Percentiles rank a stretch among this genome's conserved stretches.
These are phyloP conservation scores for Kuraishia ogatae DNA, from an alignment of 805 yeast genomes.

Conservation along the genomic window DNA sequence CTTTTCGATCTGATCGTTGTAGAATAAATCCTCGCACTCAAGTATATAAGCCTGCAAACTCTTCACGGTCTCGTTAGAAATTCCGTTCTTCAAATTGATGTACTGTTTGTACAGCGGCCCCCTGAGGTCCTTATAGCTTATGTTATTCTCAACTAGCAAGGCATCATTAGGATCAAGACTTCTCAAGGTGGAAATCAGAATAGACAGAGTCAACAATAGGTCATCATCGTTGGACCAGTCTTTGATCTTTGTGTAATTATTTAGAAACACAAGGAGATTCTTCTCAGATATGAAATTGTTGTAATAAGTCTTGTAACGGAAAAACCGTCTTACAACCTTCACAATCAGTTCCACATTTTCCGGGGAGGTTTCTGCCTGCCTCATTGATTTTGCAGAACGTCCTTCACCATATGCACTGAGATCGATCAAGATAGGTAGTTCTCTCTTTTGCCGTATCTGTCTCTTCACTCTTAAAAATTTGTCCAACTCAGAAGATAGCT, in stretches of 20 bases:
- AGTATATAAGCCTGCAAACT: constrained; percentile 40
- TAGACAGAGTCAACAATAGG: constrained; percentile 33
- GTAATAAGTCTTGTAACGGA: constrained; percentile 29
- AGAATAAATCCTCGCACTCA: constrained; percentile 42
- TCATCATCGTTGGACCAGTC: constrained; percentile 44
- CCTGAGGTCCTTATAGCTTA: constrained; percentile 15
- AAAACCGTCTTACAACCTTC: constrained; percentile 31
- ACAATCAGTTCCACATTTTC: constrained; percentile 26
- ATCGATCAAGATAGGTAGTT: constrained; percentile 14
- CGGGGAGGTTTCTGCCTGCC: constrained; percentile 6
- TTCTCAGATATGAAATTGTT: constrained; percentile 28
- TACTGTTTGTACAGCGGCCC: constrained; percentile 29
- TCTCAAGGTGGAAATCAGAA: constrained; percentile 31
- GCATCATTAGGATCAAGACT: constrained; percentile 20
- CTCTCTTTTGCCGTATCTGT: constrained; percentile 20
- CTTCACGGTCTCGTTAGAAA: constrained; percentile 36
- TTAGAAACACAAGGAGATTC: constrained; percentile 27
- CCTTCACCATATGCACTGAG: not conserved
- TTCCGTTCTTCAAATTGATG: constrained; percentile 35
- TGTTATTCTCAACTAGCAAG: constrained; percentile 12
- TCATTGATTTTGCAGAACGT: constrained; percentile 4
- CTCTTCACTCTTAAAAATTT: constrained; percentile 18
- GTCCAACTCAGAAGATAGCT: constrained; percentile 14
- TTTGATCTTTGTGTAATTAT: constrained; percentile 20
- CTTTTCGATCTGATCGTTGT: constrained; percentile 39